Conservation (phyloP, 2,329 filamentous ascomycete genomes). For the Talaromyces sp. region DNA sequence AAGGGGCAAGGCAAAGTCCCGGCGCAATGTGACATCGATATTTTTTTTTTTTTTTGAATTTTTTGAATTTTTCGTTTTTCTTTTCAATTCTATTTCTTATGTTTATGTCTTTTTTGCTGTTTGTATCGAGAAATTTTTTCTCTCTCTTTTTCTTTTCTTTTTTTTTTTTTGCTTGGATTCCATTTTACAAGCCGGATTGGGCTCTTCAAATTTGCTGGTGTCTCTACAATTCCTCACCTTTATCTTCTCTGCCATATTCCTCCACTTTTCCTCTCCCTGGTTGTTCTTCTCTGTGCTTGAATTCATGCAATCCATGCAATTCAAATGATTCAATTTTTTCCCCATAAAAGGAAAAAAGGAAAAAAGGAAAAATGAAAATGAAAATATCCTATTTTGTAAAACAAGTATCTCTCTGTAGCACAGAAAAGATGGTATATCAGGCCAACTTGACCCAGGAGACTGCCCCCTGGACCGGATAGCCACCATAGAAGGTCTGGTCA, state of each 20-base stretch:
- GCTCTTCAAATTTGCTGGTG: conserved; percentile 11
- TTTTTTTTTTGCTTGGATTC: conserved; percentile 6
- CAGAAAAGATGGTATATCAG: neutral
- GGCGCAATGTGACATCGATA: conserved; percentile 39
- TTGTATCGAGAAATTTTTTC: conserved; percentile 10
- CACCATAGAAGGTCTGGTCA: conserved; percentile 14
- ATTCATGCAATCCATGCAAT: conserved; percentile 8
- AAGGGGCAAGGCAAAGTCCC: conserved; percentile 31
- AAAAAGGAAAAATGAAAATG: conserved; percentile 4
- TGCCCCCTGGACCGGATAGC: conserved; percentile 18
- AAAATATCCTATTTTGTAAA: conserved; percentile 5
- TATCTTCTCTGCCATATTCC: neutral
- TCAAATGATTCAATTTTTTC: no score
- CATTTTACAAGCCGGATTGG: conserved; percentile 5
- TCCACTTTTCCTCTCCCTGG: neutral
- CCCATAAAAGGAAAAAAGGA: no score
- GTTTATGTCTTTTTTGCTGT: conserved; percentile 1
- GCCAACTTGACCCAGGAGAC: conserved; percentile 4
- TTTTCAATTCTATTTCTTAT: neutral
- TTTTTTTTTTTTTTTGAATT: conserved; percentile 21
- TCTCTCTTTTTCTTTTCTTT: no score
- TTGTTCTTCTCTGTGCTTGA: conserved; percentile 7
- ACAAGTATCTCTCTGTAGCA: neutral
- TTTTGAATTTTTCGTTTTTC: conserved; percentile 13
- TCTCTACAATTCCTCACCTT: conserved; percentile 6